These are phyloP conservation scores for Antitrichia curtipendula DNA, from an alignment of 225 moss, liverwort and hornwort genomes.

Conservation along the genomic window DNA sequence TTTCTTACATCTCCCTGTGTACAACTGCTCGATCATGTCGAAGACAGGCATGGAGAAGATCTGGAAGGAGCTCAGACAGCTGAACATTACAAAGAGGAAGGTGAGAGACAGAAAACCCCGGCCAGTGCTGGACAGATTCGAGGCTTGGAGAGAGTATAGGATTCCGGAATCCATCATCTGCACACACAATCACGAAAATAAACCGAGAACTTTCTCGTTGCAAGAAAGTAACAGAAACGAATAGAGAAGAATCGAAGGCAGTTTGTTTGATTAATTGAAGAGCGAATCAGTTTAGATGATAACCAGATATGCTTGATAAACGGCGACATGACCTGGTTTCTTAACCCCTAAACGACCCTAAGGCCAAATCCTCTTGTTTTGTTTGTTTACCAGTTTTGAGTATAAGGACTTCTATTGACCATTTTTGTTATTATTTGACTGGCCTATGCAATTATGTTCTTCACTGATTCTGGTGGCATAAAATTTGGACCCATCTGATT, in stretches of 20 bases:
- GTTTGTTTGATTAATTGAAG: neutral
- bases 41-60: slow-evolving; percentile 71
- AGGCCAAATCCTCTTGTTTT: neutral
- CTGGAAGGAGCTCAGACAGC: slow-evolving; percentile 65
- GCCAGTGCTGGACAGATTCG: slow-evolving; percentile 12
- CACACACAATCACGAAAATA: neutral
- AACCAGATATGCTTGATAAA: neutral
- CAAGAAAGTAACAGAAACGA: neutral
- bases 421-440: neutral
- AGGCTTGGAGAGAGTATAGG: slow-evolving; percentile 38
- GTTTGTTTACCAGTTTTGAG: neutral
- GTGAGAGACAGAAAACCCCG: slow-evolving; percentile 28
- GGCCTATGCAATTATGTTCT: neutral
- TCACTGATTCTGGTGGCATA: neutral
- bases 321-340: neutral
- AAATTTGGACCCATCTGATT: neutral
- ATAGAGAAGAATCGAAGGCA: neutral
- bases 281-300: neutral
- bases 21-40: slow-evolving; percentile 53
- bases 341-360: neutral
- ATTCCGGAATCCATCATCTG: slow-evolving; percentile 68
- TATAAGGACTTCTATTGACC: neutral
- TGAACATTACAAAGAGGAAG: slow-evolving; percentile 46
- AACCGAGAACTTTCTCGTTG: neutral
- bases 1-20: slow-evolving; percentile 22